Conservation (phyloP, 345 rosid genomes). For the Salix arbutifolia region DNA sequence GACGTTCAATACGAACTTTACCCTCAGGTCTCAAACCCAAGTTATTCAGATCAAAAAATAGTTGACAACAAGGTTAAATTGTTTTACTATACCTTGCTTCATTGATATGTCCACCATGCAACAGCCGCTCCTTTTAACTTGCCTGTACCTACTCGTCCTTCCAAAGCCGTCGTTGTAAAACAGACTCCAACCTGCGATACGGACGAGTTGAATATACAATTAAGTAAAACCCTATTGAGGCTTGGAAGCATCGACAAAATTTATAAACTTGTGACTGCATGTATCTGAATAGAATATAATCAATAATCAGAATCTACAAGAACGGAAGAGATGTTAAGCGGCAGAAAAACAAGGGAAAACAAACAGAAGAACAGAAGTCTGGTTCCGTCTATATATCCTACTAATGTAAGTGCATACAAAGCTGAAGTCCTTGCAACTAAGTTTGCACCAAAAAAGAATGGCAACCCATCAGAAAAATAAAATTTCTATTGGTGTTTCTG, state of each 20-base stretch:
- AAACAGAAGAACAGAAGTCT: constrained; percentile 5
- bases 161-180: neutral
- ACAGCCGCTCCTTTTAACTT: too few relatives aligned
- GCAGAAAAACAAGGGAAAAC: neutral
- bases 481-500: constrained; percentile 25
- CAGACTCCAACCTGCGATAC: neutral
- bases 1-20: neutral
- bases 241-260: constrained; percentile 1
- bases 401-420: neutral
- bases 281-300: too few relatives aligned
- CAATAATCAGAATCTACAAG: neutral
- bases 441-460: constrained; percentile 19
- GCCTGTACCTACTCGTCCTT: neutral
- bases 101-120: neutral
- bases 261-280: too few relatives aligned
- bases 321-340: neutral
- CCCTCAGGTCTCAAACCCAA: too few relatives aligned
- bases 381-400: neutral
- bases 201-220: neutral
- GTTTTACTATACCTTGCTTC: neutral
- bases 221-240: neutral
- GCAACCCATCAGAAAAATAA: constrained; percentile 21
- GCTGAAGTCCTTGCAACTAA: neutral
- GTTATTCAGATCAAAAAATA: too few relatives aligned
- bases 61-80: neutral